Evolutionary conservation across 2,329 filamentous ascomycete genomes (phyloP), one percentile per base, ranked within the genome.

Genomic region (Diaporthe amygdali): DNA sequence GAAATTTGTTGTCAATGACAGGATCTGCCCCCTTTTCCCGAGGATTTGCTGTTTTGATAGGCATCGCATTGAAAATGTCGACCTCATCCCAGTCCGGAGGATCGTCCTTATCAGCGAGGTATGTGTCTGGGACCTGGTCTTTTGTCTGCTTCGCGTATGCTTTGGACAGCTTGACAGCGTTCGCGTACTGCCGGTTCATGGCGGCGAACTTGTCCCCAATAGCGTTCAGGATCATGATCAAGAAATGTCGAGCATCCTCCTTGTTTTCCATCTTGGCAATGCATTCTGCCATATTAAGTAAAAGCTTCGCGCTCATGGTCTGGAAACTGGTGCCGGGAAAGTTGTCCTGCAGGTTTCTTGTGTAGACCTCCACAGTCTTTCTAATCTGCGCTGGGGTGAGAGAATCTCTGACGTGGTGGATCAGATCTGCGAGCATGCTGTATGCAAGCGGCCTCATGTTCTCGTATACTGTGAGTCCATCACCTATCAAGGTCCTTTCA

Each of bases 291-390:
- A 99, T 97, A 80, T 99, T 99, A 15, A 99, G 86, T 0, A 99
- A 86, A 3, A 99, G 86, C 81, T 98, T 99, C 0, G 96, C 97
- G 77, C 96, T 98, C 96, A 99, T 99, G 0, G 96, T 99, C 81
- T 99, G 97, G 79, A 99, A 99, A 81, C 96, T 99, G 0, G 97
- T 98, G 10, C 97, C 97, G 0, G 96, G 97, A 74, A 97, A 97
- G 74, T 94, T 94, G 80, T 98, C 96, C 78, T 97, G 95, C 27
- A 99, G 85, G 77, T 98, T 98, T 78, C 93, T 94, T 1, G 97
- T 98, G 81, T 99, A 99, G 5, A 99, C 96, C 79, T 97, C 94
- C 12, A 99, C 95, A 0, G 97, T 98, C 78, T 95, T 94, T 56
- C 95, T 91, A 74, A 99, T 99, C 83, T 98, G 96, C 75, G 96